Conservation (phyloP, 192 early-diverging fungal genomes). For the Pecoramyces ruminantium region DNA sequence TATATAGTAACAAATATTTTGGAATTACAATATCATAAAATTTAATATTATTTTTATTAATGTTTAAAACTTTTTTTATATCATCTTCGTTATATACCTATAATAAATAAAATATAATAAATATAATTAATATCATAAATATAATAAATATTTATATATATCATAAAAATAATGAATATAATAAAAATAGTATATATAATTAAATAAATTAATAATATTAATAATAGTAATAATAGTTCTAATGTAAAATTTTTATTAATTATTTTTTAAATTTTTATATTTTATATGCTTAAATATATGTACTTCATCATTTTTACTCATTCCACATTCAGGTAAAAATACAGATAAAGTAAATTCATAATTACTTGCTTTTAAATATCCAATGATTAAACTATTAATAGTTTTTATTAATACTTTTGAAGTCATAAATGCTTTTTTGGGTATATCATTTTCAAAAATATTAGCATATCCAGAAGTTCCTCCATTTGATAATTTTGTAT, state of each 20-base stretch:
- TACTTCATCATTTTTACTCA: constrained; percentile 9
- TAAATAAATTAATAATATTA: too few species aligned
- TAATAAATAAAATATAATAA: too few species aligned
- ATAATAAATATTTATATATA: too few species aligned
- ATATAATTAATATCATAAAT: too few species aligned
- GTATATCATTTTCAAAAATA: not conserved
- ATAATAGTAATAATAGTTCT: too few species aligned
- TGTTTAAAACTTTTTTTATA: not conserved
- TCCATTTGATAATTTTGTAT: not conserved
- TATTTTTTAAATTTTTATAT: too few species aligned
- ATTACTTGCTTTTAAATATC: constrained; percentile 16
- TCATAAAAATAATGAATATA: too few species aligned
- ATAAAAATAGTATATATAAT: too few species aligned
- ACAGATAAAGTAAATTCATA: constrained; percentile 29
- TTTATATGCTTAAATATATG: too few species aligned
- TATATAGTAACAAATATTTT: too few species aligned
- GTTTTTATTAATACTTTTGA: constrained; percentile 5
- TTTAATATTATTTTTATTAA: not conserved
- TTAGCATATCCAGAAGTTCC: not conserved
- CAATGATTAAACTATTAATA: constrained; percentile 21
- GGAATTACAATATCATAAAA: not conserved
- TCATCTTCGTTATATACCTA: not conserved
- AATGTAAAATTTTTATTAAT: too few species aligned
- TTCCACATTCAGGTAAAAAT: constrained; percentile 28
- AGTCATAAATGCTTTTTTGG: not conserved